These are phyloP conservation scores for Mucor sp. DNA, from an alignment of 371 early-diverging fungal species.

Conservation along the genomic window DNA sequence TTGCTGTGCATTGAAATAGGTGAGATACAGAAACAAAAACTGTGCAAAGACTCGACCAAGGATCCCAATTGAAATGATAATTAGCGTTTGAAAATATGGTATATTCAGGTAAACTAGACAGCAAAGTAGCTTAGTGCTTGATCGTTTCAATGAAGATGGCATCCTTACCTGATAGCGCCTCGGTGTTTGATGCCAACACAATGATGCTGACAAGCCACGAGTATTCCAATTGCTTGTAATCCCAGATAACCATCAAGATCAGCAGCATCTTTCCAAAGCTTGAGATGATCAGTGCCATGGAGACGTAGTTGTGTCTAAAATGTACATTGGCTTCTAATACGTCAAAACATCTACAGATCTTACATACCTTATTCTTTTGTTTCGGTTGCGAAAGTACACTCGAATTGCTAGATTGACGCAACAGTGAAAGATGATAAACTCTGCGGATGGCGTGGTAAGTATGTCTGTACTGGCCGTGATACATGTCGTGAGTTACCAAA, in stretches of 20 bases:
- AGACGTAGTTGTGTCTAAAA: slow-evolving; percentile 63
- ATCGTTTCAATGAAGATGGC: neutral
- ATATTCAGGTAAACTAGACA: slow-evolving; percentile 55
- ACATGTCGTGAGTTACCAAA: slow-evolving; percentile 50
- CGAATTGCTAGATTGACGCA: slow-evolving; percentile 40
- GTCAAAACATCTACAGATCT: neutral
- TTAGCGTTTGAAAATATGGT: slow-evolving; percentile 48
- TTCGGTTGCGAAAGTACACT: slow-evolving; percentile 23
- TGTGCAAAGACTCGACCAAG: slow-evolving; percentile 50
- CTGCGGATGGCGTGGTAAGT: slow-evolving; percentile 13
- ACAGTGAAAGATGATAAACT: slow-evolving; percentile 52
- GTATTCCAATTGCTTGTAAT: slow-evolving; percentile 83
- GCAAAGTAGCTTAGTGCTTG: neutral
- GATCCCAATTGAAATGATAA: slow-evolving; percentile 54
- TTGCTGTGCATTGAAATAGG: slow-evolving; percentile 21
- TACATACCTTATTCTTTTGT: slow-evolving; percentile 16
- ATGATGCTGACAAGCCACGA: slow-evolving; percentile 80
- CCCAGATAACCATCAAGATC: slow-evolving; percentile 94
- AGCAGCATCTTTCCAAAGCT: slow-evolving; percentile 89
- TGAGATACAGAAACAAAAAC: slow-evolving; percentile 49
- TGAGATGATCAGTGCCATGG: slow-evolving; percentile 83
- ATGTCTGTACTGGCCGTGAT: neutral
- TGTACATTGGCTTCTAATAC: neutral
- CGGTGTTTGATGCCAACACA: slow-evolving; percentile 82
- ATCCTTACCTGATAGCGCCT: slow-evolving; percentile 79